Evolutionary conservation across 179 eudicot genomes (phyloP).

Genomic region (Vitellaria paradoxa): DNA sequence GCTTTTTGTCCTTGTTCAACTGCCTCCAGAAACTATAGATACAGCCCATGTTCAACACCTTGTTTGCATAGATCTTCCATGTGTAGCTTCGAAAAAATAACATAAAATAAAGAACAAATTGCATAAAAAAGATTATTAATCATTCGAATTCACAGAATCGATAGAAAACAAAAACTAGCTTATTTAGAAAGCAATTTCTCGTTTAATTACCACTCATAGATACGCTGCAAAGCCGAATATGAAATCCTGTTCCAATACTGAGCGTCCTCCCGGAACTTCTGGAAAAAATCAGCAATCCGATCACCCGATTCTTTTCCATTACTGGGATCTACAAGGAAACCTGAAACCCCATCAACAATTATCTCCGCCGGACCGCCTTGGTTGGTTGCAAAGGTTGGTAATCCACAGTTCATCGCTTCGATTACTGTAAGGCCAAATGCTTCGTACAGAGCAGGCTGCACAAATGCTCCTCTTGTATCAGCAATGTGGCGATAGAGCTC

Average conservation of each 20-base stretch:
- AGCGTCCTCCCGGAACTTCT: constrained; percentile 56
- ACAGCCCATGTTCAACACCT: constrained; percentile 52
- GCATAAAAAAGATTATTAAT: neutral
- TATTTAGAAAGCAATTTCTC: neutral
- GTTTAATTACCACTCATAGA: constrained; percentile 44
- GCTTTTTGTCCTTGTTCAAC: constrained; percentile 39
- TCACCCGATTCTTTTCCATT: constrained; percentile 64
- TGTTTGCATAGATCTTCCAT: constrained; percentile 64
- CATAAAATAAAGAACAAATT: neutral
- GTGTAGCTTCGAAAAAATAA: constrained; percentile 46
- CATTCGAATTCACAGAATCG: no score
- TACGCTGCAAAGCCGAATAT: constrained; percentile 39
- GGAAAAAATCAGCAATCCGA: constrained; percentile 69
- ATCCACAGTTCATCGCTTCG: constrained; percentile 87
- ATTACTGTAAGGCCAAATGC: constrained; percentile 87
- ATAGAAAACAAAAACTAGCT: neutral
- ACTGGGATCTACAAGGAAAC: constrained; percentile 76
- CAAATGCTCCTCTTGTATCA: constrained; percentile 79
- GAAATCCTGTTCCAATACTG: constrained; percentile 63
- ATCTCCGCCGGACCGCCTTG: constrained; percentile 92
- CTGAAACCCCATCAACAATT: constrained; percentile 71
- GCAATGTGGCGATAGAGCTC: constrained; percentile 86
- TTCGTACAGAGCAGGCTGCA: constrained; percentile 82
- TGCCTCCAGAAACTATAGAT: constrained; percentile 51
- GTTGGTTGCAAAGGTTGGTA: constrained; percentile 84